Evolutionary conservation across 225 moss, liverwort and hornwort species (phyloP), one percentile per base, ranked within the genome.

Genomic region (Bryoerythrophyllum caledonicum): DNA sequence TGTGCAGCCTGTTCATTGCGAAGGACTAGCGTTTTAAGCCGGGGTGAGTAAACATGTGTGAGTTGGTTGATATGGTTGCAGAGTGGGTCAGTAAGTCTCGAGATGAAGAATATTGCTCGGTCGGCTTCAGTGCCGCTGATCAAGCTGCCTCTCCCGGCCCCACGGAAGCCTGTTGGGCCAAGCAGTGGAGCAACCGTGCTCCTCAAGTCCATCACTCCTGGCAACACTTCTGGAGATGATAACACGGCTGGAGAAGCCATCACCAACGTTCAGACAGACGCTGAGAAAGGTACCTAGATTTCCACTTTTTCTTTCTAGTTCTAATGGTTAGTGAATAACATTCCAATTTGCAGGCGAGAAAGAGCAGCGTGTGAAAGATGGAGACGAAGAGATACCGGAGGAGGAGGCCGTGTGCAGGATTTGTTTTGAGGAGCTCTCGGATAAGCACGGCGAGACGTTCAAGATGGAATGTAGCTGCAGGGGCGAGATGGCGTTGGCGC

Each of bases 341-440:
- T 17, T 49, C 48, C 17, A 49, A 49, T 37, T 56, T 56, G 74
- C 30, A 78, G 71, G 72, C 37, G 81, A 78, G 69, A 84, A 76
- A 56, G 79, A 44, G 28, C 75, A 44, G 28, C 75, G 41, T 78
- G 68, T 6, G 55, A 64, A 70, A 27, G 78, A 63, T 8, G 43
- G 14, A 19, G 62, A 81, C 49, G 83, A 88, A 38, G 88, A 84
- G 71, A 88, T 88, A 63, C 78, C 81, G 14, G 88, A 86, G 49
- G 88, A 85, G 73, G 88, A 88, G 60, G 86, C 88, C 12, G 73
- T 88, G 70, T 88, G 88, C 76, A 83, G 88, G 81, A 88, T 88
- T 24, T 88, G 86, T 52, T 74, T 88, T 17, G 88, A 83, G 6
- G 88, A 56, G 69, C 79, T 88, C 8, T 78, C 75, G 35, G 88